phyloP scores from a whole-genome alignment of 2,329 filamentous ascomycete species.

The Diplodia seriata region DNA sequence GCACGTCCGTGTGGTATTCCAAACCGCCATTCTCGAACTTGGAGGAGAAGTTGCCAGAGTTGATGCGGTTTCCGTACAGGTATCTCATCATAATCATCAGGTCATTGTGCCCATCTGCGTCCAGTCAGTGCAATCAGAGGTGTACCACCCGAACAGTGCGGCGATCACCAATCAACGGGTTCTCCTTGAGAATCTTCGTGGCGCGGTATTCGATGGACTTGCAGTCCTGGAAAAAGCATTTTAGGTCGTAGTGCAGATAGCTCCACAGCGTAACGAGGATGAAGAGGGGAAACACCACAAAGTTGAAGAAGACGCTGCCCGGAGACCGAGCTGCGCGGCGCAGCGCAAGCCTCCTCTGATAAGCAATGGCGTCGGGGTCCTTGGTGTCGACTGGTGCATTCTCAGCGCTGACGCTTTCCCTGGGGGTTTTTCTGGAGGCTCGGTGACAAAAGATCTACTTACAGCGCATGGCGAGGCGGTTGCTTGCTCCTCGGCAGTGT shows the following conservation, averaged over 20 bases:
- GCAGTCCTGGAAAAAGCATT: conserved; percentile 23
- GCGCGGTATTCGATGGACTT: conserved; percentile 42
- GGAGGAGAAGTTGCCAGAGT: conserved; percentile 73
- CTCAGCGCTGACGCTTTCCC: neutral
- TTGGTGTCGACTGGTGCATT: conserved; percentile 10
- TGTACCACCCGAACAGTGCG: neutral
- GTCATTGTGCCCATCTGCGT: conserved; percentile 86
- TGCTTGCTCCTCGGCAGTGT: conserved; percentile 4
- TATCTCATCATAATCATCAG: conserved; percentile 75
- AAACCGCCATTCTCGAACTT: conserved; percentile 76
- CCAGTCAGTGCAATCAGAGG: conserved; percentile 35
- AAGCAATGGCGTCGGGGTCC: conserved; percentile 7
- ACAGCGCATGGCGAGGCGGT: conserved; percentile 6
- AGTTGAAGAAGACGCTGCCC: conserved; percentile 27
- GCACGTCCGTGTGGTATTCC: conserved; percentile 76
- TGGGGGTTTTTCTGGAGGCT: too few species aligned
- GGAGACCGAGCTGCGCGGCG: conserved; percentile 25
- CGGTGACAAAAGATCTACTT: neutral
- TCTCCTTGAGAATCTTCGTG: conserved; percentile 45
- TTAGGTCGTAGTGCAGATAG: conserved; percentile 5
- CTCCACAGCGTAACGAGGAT: conserved; percentile 15
- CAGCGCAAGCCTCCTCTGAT: conserved; percentile 21
- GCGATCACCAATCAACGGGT: conserved; percentile 50
- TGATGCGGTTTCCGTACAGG: conserved; percentile 77
- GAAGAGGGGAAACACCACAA: conserved; percentile 23